These are phyloP conservation scores for Boletellus ananas DNA, from an alignment of 768 basidiomycete species.

Conservation along the genomic window DNA sequence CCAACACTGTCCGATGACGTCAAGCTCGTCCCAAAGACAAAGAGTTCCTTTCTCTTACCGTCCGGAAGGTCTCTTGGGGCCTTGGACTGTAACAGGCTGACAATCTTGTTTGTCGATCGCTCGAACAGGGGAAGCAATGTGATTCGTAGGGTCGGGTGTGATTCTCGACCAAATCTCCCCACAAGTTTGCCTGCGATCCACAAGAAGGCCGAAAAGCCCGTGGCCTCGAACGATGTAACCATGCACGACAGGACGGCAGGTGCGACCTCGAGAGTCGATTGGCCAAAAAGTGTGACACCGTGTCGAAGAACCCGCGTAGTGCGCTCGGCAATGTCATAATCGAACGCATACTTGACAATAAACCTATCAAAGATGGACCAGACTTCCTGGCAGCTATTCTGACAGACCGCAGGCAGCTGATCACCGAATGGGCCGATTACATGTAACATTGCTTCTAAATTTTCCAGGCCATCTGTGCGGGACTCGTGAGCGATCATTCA, in stretches of 20 bases:
- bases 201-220: slow-evolving; percentile 80
- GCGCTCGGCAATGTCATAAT: slow-evolving; percentile 77
- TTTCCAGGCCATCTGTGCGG: slow-evolving; percentile 75
- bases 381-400: slow-evolving; percentile 70
- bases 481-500: slow-evolving; percentile 7
- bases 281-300: slow-evolving; percentile 78
- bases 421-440: slow-evolving; percentile 81
- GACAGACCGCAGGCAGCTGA: slow-evolving; percentile 76
- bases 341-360: slow-evolving; percentile 70
- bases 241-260: slow-evolving; percentile 72
- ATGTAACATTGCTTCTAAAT: slow-evolving; percentile 86
- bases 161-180: slow-evolving; percentile 68
- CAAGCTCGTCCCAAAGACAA: not conserved
- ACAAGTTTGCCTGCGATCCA: slow-evolving; percentile 93
- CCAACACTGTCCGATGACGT: slow-evolving; percentile 61
- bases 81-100: slow-evolving; percentile 63
- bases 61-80: slow-evolving; percentile 78
- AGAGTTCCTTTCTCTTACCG: slow-evolving; percentile 50
- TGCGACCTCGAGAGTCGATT: slow-evolving; percentile 60
- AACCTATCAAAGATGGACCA: slow-evolving; percentile 84
- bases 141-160: slow-evolving; percentile 49
- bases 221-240: slow-evolving; percentile 72
- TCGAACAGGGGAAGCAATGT: slow-evolving; percentile 70
- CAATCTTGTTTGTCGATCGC: slow-evolving; percentile 66
- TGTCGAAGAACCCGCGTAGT: slow-evolving; percentile 80